Evolutionary conservation across 768 basidiomycete genomes (phyloP).

Genomic region (Antrodiella citrinella): DNA sequence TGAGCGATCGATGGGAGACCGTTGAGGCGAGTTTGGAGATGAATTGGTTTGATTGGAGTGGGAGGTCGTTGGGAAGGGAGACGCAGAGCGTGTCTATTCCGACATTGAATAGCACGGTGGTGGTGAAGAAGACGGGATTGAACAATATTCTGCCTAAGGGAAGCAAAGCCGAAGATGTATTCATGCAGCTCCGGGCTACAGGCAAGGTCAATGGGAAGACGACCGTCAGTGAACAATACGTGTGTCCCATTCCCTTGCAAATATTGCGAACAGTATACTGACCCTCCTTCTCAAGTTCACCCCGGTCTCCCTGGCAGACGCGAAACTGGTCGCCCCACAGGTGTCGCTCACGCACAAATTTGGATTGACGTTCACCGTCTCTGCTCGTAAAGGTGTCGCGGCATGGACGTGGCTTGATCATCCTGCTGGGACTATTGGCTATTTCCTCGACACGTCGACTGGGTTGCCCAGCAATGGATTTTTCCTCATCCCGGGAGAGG

Average conservation of each 20-base stretch:
- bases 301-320: conserved; percentile 38
- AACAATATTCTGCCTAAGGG: conserved; percentile 37
- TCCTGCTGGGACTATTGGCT: conserved; percentile 44
- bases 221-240: conserved; percentile 45
- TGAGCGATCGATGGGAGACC: conserved; percentile 42
- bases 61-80: conserved; percentile 30
- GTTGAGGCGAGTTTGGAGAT: conserved; percentile 35
- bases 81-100: conserved; percentile 35
- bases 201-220: conserved; percentile 31
- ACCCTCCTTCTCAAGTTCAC: conserved; percentile 42
- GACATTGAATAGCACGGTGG: conserved; percentile 40
- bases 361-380: conserved; percentile 41
- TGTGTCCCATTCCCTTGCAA: too few species aligned
- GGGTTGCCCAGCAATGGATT: conserved; percentile 41
- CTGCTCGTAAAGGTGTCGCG: conserved; percentile 45
- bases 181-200: conserved; percentile 43
- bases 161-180: conserved; percentile 34
- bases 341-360: conserved; percentile 27
- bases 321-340: conserved; percentile 41
- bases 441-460: conserved; percentile 38
- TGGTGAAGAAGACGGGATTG: conserved; percentile 34
- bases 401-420: conserved; percentile 57
- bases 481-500: conserved; percentile 45
- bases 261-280: background rate
- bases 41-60: conserved; percentile 53